Percentiles rank a stretch among this genome's conserved stretches.
Conservation (phyloP, 345 rosid genomes). For the Viola odorata region DNA sequence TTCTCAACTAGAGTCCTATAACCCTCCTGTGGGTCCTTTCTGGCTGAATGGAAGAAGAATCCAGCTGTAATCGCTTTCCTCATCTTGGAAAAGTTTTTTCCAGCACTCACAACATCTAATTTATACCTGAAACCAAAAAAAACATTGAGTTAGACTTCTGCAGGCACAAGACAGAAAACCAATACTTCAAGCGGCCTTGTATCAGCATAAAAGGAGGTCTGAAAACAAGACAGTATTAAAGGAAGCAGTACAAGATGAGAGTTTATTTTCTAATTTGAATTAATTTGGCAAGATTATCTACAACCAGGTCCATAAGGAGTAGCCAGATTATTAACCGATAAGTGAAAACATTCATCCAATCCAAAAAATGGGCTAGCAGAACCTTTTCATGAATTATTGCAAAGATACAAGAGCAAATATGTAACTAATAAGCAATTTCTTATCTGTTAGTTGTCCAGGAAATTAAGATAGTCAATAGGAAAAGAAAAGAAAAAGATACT, state of each 20-base stretch:
- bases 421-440: neutral
- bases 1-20: conserved; percentile 80
- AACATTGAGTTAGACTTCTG: neutral
- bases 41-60: conserved; percentile 76
- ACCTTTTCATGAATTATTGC: neutral
- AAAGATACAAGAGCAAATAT: neutral
- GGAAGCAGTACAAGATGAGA: no score
- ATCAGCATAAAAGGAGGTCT: no score
- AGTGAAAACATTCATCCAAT: neutral
- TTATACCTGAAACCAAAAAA: conserved; percentile 49
- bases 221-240: no score
- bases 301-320: no score
- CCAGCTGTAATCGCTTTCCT: conserved; percentile 89
- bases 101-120: conserved; percentile 72
- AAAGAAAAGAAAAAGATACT: no score
- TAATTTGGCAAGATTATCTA: no score
- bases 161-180: no score
- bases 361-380: neutral
- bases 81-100: conserved; percentile 66
- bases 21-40: conserved; percentile 88
- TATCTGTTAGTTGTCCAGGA: neutral
- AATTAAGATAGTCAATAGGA: neutral
- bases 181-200: no score
- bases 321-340: no score
- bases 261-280: no score